Evolutionary conservation across 495 filamentous ascomycete genomes (phyloP), one percentile per base, ranked within the genome.

Genomic region (Parachaetomium inaequale): DNA sequence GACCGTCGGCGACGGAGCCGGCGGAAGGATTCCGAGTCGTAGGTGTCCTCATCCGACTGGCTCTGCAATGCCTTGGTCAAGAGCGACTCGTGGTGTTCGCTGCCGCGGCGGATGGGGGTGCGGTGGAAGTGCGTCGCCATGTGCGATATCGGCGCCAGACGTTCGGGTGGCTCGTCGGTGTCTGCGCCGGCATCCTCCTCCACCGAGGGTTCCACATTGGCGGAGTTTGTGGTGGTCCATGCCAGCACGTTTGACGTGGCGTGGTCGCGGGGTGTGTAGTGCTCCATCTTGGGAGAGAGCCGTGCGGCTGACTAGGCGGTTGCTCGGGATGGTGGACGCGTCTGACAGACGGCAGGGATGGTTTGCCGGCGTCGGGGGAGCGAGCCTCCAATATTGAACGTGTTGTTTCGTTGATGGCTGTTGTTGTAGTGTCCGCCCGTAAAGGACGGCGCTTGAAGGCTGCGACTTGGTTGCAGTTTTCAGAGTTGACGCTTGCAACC

Each of bases 1-100:
- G 92, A 93, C 55, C 86, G 84, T 54, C 80, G 83, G 76, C 82
- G 75, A 65, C 68, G 65, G 38, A 32, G 25, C 53, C 42, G 61
- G 21, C 55, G 65, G 11, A 63, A 42, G 12, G 40, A 40, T 46
- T 56, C 63, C 36, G 60, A 66, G n/a, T 74, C 71, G 52, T 64
- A 7, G 45, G 63, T 51, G 15, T 81, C 78, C n/a, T 76, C 75
- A 43, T 87, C 85, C 4, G 88, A 84, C 59, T 82, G 84, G 63
- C 77, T 86, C 69, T 87, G 84, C 50, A 95, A 81, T 23, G 89
- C 91, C 70, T 85, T 87, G 19, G 90, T 96, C 62, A 96, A 80
- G 52, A 96, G 82, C 8, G 91, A 94, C 68, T 88, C 83, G 61
- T 87, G 85, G 19, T 79, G 82, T 42, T 85, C 80, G 26, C 61